These are phyloP conservation scores for Kwoniella botswanensis DNA, from an alignment of 768 basidiomycete species.

Conservation along the genomic window DNA sequence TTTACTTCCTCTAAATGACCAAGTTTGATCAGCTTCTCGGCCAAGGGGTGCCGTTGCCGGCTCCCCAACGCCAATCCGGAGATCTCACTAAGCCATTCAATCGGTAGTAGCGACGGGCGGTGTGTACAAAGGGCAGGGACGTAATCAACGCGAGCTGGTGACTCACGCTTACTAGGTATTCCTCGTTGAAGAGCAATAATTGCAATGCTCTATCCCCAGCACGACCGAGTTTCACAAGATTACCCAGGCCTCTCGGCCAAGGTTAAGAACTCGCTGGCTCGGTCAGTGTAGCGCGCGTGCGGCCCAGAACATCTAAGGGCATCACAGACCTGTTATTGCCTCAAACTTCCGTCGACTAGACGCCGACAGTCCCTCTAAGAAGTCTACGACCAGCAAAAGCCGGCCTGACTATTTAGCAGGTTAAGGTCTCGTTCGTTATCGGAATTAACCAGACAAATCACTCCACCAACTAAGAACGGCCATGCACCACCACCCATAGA, in stretches of 20 bases:
- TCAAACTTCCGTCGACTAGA: conserved; percentile 83
- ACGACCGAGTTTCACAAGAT: conserved; percentile 78
- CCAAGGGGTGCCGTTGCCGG: conserved; percentile 64
- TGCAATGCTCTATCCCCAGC: conserved; percentile 86
- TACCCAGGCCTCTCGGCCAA: conserved; percentile 76
- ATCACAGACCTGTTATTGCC: conserved; percentile 91
- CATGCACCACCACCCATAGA: conserved; percentile 87
- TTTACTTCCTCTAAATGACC: conserved; percentile 85
- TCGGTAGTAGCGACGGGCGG: conserved; percentile 88
- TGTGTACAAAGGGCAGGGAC: conserved; percentile 90
- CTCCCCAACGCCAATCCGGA: conserved; percentile 73
- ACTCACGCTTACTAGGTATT: conserved; percentile 86
- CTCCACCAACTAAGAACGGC: conserved; percentile 87
- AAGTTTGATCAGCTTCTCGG: conserved; percentile 71
- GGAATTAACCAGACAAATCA: conserved; percentile 97
- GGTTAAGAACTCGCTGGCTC: conserved; percentile 79
- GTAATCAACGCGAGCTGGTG: conserved; percentile 87
- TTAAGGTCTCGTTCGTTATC: conserved; percentile 93
- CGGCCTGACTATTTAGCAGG: conserved; percentile 86
- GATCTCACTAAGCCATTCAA: conserved; percentile 89
- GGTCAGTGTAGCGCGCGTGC: conserved; percentile 86
- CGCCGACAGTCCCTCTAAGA: conserved; percentile 85
- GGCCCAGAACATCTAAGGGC: conserved; percentile 88
- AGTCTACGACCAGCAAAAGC: conserved; percentile 74
- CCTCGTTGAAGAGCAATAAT: conserved; percentile 86